These are phyloP conservation scores for Medicago truncatula DNA, from an alignment of 306 rosid genomes.

Conservation along the genomic window DNA sequence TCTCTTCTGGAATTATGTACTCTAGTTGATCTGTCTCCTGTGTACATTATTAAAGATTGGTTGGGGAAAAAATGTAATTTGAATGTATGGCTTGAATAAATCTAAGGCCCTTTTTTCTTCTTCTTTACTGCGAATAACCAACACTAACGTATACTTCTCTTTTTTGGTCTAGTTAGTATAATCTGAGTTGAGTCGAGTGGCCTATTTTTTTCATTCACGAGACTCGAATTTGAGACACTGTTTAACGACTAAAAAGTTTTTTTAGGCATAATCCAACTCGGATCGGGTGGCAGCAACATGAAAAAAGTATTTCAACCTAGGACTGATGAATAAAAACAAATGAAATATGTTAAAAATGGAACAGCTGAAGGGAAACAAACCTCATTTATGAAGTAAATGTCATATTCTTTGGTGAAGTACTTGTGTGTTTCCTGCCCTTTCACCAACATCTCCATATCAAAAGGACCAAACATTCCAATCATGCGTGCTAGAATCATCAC, in stretches of 20 bases:
- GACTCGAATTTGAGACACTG: neutral
- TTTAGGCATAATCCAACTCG: no score
- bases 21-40: constrained; percentile 89
- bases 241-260: no score
- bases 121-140: neutral
- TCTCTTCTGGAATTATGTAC: constrained; percentile 83
- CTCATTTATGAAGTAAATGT: constrained; percentile 81
- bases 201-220: neutral
- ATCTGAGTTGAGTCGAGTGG: neutral
- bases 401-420: constrained; percentile 89
- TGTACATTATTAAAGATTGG: constrained; percentile 27
- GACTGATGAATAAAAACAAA: no score
- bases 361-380: constrained; percentile 50
- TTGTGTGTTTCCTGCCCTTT: constrained; percentile 87
- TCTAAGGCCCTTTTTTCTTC: neutral
- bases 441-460: constrained; percentile 83
- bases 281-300: no score
- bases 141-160: neutral
- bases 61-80: constrained; percentile 17
- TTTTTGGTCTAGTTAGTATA: neutral
- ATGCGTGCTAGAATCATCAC: constrained; percentile 85
- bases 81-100: constrained; percentile 3
- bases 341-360: neutral
- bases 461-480: constrained; percentile 85
- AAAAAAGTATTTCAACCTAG: no score